Evolutionary conservation across 164 flowering plant species (phyloP), one percentile per base, ranked within the genome.

Genomic region (Vitis riparia): DNA sequence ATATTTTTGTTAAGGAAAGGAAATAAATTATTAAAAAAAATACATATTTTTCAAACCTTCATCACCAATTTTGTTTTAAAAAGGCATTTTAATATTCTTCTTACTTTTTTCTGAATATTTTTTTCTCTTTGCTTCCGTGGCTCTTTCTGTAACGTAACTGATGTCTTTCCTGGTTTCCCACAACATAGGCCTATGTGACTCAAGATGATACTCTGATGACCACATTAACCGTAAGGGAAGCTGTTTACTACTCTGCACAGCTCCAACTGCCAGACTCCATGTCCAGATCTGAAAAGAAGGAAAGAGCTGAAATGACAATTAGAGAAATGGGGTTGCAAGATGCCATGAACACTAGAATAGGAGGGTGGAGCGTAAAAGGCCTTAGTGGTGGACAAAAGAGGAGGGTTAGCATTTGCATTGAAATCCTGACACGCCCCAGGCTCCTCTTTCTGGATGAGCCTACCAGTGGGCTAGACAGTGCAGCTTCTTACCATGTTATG

Each of bases 401-500:
- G 60, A 71, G 82, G 13, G 76, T 79, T 6, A 79, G 82, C 74
- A 79, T 79, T 63, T 75, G 78, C 58, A 72, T 75, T 47, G 82
- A 75, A 30, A 75, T 79, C 59, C 27, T 79, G 47, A 75, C 73
- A 0, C 59, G 79, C 2, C 82, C 82, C 0, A 69, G 57, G 69
- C 73, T 79, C 8, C 74, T 79, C 12, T 79, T 79, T 62, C 71
- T 79, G 7, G 82, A 79, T 30, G 79, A 79, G 66, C 82, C 82
- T 1, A 79, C 82, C 1, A 79, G 79, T 30, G 82, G 82, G 3
- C 75, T 79, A 2, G 82, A 79, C 49, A 79, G 82, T 71, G 77
- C 82, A 5, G 79, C 79, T 11, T 70, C 79, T 16, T 75, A 58
- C 62, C 75, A 75, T 73, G 79, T 79, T 44, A 76, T 73, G 72